Base-by-base conservation (phyloP, 768 basidiomycete species). In the Rhizopogon rudus region DNA sequence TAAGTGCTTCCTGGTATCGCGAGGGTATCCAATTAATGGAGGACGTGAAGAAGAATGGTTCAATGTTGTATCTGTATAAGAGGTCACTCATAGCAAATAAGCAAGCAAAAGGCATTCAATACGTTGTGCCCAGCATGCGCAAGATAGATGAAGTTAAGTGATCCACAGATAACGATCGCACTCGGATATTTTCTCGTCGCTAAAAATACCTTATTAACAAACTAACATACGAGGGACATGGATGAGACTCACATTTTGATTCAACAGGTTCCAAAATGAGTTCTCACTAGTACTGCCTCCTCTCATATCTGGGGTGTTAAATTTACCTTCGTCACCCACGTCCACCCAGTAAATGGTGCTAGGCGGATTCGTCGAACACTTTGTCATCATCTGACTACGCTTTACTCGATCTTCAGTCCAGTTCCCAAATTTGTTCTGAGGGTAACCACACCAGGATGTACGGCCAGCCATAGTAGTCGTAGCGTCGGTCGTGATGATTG, bases 1-100 rank as follows among this genome's bases (percentile, higher is more conserved):
- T 37, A 0, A 76, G 54, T 46, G 74, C 77, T 59, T 84, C 83
- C 57, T 83, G 79, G 51, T 80, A 87, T 52, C 83, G 77, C 1
- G 82, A 81, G 2, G 85, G 85, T 57, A 86, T 87, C 83, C 83
- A 84, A 56, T 81, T 84, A 2, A 82, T 64, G 2, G 82, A 80
- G 1, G 82, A 84, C 0, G 82, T 81, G 63, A 84, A 86, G 62
- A 81, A 86, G 65, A 86, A 84, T 0, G 84, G 84, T 57, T 85
- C 84, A 54, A 85, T 71, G 41, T 72, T 71, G 54, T 80, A 82
- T 63, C 83, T 73, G 17, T 8, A 25, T 6, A 35, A 3, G 3
- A 54, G 9, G 10, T 41, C 28, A 31, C 1, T 43, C 42, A 45
- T 31, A 25, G 1, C 44, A 6, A 40, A 14, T 31, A 3, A 2